Conservation (phyloP, 2,329 filamentous ascomycete genomes). For the Berkeleyomyces basicola region DNA sequence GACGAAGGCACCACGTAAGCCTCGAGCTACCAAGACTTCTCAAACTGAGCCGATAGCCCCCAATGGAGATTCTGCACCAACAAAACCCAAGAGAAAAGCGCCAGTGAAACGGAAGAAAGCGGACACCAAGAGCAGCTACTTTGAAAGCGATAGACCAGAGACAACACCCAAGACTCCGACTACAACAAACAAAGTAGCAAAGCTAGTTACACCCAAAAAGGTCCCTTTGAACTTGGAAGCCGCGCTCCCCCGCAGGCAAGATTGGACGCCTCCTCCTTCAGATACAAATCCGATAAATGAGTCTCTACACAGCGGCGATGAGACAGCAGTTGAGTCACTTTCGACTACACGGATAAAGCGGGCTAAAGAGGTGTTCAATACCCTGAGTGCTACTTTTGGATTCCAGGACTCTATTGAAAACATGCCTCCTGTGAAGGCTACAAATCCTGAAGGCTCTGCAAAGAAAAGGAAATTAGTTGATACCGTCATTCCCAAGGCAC, state of each 20-base stretch:
- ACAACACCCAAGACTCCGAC: neutral
- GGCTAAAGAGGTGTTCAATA: neutral
- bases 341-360: neutral
- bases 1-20: slow-evolving; percentile 1
- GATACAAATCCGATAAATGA: neutral
- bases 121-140: neutral
- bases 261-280: slow-evolving; percentile 5
- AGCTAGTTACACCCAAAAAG: neutral
- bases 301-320: neutral
- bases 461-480: slow-evolving; percentile 2
- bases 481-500: neutral
- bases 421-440: neutral
- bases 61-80: neutral
- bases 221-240: slow-evolving; percentile 7
- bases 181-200: neutral
- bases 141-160: neutral
- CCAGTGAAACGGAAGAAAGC: slow-evolving; percentile 1
- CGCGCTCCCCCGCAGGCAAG: slow-evolving; percentile 2
- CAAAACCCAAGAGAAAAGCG: slow-evolving; percentile 2
- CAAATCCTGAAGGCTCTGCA: neutral
- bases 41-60: neutral
- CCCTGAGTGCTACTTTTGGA: neutral
- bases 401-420: neutral
- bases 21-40: neutral
- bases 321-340: neutral